A percentile compares a stretch with the other conserved stretches of the same genome.
Conservation (phyloP, 2,329 filamentous ascomycete species). For the Colletotrichum sublineola region DNA sequence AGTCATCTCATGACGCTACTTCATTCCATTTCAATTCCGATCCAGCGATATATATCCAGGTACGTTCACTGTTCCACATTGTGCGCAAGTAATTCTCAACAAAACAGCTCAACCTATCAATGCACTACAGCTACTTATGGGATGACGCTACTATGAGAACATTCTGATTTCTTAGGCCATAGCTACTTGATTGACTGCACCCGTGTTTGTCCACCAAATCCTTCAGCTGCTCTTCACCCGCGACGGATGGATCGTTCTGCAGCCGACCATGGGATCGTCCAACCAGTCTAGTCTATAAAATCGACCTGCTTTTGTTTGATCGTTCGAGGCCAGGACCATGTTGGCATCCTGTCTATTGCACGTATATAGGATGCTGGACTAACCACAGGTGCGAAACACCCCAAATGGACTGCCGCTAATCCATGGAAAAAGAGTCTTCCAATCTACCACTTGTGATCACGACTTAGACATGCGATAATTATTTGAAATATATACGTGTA, state of each 20-base stretch:
- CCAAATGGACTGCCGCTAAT: background rate
- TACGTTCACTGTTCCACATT: background rate
- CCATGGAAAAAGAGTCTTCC: background rate
- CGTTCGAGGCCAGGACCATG: background rate
- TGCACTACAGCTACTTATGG: background rate
- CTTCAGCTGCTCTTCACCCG: slow-evolving; percentile 6
- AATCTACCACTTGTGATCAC: background rate
- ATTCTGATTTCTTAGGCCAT: background rate
- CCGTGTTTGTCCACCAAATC: background rate
- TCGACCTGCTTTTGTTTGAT: background rate
- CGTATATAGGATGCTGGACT: background rate
- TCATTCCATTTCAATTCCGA: background rate
- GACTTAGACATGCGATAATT: accelerated
- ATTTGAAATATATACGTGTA: background rate
- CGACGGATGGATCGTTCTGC: slow-evolving; percentile 4
- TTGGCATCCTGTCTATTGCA: background rate
- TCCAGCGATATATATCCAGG: background rate
- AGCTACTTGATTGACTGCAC: background rate
- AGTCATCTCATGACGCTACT: slow-evolving; percentile 2
- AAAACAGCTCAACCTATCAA: background rate
- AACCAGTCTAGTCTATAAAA: background rate
- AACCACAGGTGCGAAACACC: background rate
- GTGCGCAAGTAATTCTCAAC: background rate
- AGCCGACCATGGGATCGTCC: slow-evolving; percentile 12
- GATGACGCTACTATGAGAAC: background rate